phyloP scores from a whole-genome alignment of 176 grass and related monocot genomes.

The Puya raimondii region DNA sequence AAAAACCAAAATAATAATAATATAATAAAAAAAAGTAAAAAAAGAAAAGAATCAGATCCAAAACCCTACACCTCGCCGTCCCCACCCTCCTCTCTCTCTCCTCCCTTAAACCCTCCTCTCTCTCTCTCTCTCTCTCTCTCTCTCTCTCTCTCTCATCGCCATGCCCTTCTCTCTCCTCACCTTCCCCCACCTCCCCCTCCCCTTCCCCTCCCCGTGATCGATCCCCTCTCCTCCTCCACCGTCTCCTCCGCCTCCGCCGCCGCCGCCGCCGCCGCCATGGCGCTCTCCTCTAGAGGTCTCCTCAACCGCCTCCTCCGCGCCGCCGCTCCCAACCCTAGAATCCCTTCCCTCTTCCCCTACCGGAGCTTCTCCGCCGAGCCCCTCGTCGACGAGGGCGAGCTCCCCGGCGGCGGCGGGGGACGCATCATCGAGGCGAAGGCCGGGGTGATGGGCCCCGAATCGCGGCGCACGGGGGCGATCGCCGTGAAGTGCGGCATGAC shows the following conservation, averaged over 20 bases:
- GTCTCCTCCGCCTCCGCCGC: constrained; percentile 33
- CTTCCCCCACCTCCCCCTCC: not conserved
- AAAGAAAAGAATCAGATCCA: no score
- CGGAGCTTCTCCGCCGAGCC: constrained; percentile 46
- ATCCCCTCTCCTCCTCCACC: not conserved
- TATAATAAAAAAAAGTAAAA: no score
- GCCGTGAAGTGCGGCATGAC: constrained; percentile 96
- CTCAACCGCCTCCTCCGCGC: constrained; percentile 48
- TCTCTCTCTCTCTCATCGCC: no score
- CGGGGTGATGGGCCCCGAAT: constrained; percentile 44
- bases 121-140: no score
- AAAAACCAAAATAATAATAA: no score
- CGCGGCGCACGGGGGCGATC: constrained; percentile 69
- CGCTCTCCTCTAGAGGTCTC: constrained; percentile 74
- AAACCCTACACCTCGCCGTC: no score
- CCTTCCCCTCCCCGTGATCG: constrained; percentile 12
- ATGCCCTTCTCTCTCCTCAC: not conserved
- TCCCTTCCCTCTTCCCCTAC: constrained; percentile 17
- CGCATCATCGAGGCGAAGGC: constrained; percentile 66
- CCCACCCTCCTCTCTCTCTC: no score
- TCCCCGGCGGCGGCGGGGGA: constrained; percentile 2
- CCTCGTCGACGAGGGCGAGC: constrained; percentile 33
- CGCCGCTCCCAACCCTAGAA: constrained; percentile 10
- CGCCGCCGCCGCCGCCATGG: constrained; percentile 28
- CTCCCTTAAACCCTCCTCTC: no score